A percentile compares a stretch with the other conserved stretches of the same genome.
Conservation (phyloP, 164 flowering plant species). For the Tetracentron sinense region DNA sequence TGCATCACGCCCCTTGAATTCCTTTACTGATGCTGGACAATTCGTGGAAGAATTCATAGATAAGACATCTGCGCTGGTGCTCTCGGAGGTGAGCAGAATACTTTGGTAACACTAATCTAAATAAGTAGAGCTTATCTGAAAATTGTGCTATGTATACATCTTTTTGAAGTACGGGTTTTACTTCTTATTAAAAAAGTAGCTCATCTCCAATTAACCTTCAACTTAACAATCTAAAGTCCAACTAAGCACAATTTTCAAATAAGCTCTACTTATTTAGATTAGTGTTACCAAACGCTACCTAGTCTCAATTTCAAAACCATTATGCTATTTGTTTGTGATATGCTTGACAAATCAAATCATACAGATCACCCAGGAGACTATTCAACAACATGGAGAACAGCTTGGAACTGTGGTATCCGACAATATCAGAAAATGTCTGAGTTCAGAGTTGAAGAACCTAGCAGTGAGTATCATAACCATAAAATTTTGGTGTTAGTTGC, state of each 20-base stretch:
- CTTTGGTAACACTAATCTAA: no score
- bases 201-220: no score
- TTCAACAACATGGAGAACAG: conserved; percentile 49
- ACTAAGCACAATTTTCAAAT: no score
- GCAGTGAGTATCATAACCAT: conserved; percentile 47
- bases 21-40: conserved; percentile 41
- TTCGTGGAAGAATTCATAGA: conserved; percentile 71
- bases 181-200: no score
- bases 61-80: conserved; percentile 47
- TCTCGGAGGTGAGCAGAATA: conserved; percentile 48
- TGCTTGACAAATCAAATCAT: conserved; percentile 3
- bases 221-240: no score
- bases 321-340: background rate
- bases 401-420: conserved; percentile 50
- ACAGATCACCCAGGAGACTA: conserved; percentile 51
- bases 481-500: background rate
- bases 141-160: no score
- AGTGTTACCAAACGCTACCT: no score
- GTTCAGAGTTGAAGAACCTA: conserved; percentile 51
- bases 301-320: no score
- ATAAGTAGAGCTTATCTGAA: no score
- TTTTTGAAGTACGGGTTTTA: no score
- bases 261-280: no score
- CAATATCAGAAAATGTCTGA: conserved; percentile 43
- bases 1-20: conserved; percentile 17